Evolutionary conservation across 2,329 filamentous ascomycete species (phyloP).

Genomic region (Rasamsonia emersonii): DNA sequence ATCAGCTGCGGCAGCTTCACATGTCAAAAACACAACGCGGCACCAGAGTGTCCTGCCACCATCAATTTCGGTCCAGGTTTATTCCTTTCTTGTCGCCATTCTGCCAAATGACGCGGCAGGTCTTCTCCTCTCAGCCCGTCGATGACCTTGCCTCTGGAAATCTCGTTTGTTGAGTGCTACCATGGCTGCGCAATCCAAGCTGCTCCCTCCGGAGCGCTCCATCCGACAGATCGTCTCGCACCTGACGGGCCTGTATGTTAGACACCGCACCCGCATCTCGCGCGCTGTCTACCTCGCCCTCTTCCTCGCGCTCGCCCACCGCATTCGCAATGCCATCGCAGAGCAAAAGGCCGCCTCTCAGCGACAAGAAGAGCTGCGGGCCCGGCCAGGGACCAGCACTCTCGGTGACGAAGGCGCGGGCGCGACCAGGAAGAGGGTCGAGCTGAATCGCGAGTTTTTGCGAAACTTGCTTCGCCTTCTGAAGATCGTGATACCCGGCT

Average conservation of each 20-base stretch:
- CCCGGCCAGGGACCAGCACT: slow-evolving; percentile 41
- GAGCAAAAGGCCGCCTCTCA: slow-evolving; percentile 82
- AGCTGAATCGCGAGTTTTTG: slow-evolving; percentile 82
- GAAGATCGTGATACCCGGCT: slow-evolving; percentile 82
- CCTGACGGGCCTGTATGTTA: slow-evolving; percentile 64
- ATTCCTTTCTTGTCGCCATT: no score
- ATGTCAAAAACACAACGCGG: no score
- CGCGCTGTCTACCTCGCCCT: slow-evolving; percentile 76
- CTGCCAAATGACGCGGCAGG: neutral
- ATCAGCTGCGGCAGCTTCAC: no score
- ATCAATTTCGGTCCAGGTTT: no score
- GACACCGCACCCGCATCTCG: slow-evolving; percentile 73
- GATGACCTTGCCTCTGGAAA: neutral
- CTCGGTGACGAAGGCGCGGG: slow-evolving; percentile 22
- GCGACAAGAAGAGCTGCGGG: slow-evolving; percentile 54
- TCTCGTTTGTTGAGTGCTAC: neutral
- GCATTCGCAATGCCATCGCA: slow-evolving; percentile 81
- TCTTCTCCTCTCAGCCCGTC: neutral
- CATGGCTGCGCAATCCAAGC: slow-evolving; percentile 72
- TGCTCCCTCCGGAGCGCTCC: slow-evolving; percentile 55
- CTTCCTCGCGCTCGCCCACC: slow-evolving; percentile 70
- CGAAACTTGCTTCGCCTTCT: slow-evolving; percentile 68
- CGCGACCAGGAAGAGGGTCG: slow-evolving; percentile 63
- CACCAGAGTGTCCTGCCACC: no score
- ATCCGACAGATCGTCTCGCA: slow-evolving; percentile 57